These are phyloP conservation scores for Theobroma cacao DNA, from an alignment of 345 rosid species.

Conservation along the genomic window DNA sequence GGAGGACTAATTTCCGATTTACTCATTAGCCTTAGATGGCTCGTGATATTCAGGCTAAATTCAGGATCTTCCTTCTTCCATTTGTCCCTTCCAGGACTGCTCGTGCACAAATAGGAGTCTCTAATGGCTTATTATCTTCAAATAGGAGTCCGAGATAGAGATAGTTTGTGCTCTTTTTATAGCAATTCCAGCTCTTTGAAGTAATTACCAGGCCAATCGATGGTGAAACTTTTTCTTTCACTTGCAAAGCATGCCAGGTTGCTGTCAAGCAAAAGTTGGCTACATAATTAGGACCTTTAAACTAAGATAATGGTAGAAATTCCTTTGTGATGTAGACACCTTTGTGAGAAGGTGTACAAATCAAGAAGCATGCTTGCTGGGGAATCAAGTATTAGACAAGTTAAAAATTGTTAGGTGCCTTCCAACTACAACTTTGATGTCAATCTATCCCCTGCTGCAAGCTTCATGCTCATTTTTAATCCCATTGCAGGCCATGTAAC, in stretches of 20 bases:
- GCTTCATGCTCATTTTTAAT: background rate
- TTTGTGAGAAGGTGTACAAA: background rate
- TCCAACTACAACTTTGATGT: background rate
- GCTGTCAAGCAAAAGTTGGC: background rate
- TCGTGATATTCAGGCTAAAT: background rate
- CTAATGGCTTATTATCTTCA: background rate
- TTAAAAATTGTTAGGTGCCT: background rate
- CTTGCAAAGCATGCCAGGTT: background rate
- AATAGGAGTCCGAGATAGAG: background rate
- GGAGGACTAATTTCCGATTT: background rate
- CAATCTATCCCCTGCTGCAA: background rate
- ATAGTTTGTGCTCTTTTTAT: background rate
- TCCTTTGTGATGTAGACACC: background rate
- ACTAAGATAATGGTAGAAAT: background rate
- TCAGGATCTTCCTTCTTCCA: background rate
- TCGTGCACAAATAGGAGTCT: background rate
- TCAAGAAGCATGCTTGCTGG: background rate
- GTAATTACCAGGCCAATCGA: background rate
- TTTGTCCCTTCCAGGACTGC: background rate
- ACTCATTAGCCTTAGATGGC: background rate
- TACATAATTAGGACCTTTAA: background rate
- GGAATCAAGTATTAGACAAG: background rate
- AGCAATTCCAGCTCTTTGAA: background rate
- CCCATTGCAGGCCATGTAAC: background rate
- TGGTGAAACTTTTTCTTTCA: background rate